phyloP scores from a whole-genome alignment of 2,329 filamentous ascomycete genomes.

The Pestalotiopsis sp. region DNA sequence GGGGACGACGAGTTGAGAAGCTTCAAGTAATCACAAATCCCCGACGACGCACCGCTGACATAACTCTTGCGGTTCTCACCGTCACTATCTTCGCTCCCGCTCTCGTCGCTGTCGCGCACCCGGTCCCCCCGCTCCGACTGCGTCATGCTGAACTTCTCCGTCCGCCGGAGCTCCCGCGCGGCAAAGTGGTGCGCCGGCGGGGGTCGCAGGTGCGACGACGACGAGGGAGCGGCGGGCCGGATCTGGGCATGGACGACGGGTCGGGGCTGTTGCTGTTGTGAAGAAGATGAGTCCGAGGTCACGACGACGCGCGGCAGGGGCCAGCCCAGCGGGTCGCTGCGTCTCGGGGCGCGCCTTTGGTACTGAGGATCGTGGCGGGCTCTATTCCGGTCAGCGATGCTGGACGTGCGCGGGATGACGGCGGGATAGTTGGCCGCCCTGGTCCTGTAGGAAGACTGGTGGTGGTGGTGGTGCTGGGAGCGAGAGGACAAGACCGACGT shows the following conservation, averaged over 20 bases:
- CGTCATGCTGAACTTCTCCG: background rate
- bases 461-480: background rate
- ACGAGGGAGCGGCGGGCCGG: background rate
- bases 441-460: background rate
- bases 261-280: background rate
- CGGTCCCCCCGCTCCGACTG: background rate
- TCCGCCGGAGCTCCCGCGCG: background rate
- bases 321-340: background rate
- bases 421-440: background rate
- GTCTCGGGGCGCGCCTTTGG: background rate
- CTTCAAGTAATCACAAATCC: background rate
- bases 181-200: background rate
- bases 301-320: background rate
- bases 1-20: background rate
- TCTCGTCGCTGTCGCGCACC: background rate
- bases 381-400: background rate
- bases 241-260: background rate
- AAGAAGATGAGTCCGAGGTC: background rate
- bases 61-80: background rate
- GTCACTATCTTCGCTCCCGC: background rate
- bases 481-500: background rate
- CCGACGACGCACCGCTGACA: slow-evolving; percentile 1
- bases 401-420: background rate
- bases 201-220: background rate
- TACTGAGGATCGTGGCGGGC: background rate